phyloP scores from a whole-genome alignment of 768 basidiomycete genomes.

The Leucocoprinus birnbaumii region DNA sequence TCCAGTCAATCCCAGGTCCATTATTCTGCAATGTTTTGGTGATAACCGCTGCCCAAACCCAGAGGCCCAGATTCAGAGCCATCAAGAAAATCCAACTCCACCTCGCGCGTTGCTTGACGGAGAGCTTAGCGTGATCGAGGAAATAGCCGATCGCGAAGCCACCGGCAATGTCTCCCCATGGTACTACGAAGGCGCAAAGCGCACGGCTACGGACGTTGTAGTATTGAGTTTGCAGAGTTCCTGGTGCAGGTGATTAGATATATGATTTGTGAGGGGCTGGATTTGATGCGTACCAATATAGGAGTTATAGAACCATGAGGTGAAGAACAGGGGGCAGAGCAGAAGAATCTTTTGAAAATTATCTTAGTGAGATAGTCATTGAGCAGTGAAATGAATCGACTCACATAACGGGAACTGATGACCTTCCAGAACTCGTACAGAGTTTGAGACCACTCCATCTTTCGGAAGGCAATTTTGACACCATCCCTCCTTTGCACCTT shows the following conservation, averaged over 20 bases:
- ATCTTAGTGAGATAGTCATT: not conserved
- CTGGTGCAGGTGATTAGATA: conserved; percentile 2
- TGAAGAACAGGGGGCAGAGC: conserved; percentile 29
- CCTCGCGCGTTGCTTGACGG: conserved; percentile 27
- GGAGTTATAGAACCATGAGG: conserved; percentile 29
- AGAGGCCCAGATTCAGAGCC: conserved; percentile 26
- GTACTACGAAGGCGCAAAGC: conserved; percentile 26
- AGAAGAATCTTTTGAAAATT: conserved; percentile 22
- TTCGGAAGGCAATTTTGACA: conserved; percentile 25
- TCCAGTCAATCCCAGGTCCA: conserved; percentile 30
- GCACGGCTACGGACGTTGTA: conserved; percentile 29
- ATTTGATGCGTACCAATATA: conserved; percentile 20
- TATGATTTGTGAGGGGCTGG: not conserved
- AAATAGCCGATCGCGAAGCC: conserved; percentile 29
- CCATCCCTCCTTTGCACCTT: conserved; percentile 30
- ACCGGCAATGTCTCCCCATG: conserved; percentile 25
- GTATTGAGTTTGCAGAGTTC: conserved; percentile 30
- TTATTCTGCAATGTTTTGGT: conserved; percentile 27
- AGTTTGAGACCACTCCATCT: conserved; percentile 23
- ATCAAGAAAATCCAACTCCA: conserved; percentile 26
- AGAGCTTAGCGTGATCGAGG: conserved; percentile 24
- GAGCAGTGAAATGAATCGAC: not conserved
- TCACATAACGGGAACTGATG: conserved; percentile 22
- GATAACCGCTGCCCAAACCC: conserved; percentile 29
- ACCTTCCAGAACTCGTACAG: conserved; percentile 26